Percentiles rank a stretch among this genome's conserved stretches.
Conservation (phyloP, 371 early-diverging fungal species). For the Ordospora pajunii region DNA sequence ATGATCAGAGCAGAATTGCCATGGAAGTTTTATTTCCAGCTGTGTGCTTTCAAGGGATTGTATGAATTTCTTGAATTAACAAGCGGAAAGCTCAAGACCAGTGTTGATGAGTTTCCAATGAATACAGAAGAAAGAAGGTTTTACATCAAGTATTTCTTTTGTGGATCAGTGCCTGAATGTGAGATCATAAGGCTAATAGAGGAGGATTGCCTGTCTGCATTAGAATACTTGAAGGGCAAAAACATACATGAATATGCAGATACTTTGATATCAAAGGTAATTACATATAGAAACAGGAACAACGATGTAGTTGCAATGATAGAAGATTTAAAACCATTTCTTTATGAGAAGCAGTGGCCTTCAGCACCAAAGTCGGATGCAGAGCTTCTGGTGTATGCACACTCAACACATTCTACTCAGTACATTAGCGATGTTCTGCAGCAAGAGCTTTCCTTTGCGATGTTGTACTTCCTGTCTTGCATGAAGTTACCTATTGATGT, state of each 20-base stretch:
- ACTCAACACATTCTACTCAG: neutral
- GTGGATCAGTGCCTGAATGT: neutral
- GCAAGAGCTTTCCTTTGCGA: neutral
- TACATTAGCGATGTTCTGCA: neutral
- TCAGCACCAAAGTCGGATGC: neutral
- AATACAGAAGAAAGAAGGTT: neutral
- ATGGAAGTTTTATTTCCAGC: neutral
- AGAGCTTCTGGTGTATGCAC: slow-evolving; percentile 5
- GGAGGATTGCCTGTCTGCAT: neutral
- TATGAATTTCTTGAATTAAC: neutral
- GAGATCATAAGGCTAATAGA: neutral
- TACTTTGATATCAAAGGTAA: neutral
- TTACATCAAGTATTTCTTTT: neutral
- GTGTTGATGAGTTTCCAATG: neutral
- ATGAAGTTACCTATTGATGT: slow-evolving; percentile 1
- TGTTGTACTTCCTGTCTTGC: neutral
- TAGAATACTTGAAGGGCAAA: neutral
- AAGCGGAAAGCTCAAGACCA: neutral
- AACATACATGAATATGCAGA: neutral
- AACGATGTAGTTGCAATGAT: neutral
- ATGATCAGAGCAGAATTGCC: neutral
- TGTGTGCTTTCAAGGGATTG: neutral
- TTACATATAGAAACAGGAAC: neutral
- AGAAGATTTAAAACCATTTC: neutral
- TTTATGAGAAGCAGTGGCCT: neutral